These are phyloP conservation scores for Suhomyces sp. DNA, from an alignment of 805 yeast genomes.

Conservation along the genomic window DNA sequence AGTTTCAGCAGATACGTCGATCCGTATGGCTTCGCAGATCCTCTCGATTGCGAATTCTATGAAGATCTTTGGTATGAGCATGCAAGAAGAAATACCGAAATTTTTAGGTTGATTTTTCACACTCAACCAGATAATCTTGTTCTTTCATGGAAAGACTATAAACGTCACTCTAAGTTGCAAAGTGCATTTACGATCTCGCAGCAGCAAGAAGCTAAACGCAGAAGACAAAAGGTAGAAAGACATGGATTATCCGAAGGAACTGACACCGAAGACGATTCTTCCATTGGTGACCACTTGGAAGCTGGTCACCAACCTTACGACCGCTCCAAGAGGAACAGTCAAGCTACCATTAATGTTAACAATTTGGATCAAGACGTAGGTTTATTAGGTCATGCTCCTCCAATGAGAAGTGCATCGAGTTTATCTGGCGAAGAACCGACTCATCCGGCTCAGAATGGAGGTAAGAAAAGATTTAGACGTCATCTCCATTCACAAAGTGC, in stretches of 20 bases:
- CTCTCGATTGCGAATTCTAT: conserved; percentile 74
- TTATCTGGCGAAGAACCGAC: conserved; percentile 3
- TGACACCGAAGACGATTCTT: conserved; percentile 5
- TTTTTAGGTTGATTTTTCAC: conserved; percentile 83
- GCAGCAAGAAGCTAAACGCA: conserved; percentile 30
- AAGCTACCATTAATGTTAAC: conserved; percentile 26
- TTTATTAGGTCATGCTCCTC: conserved; percentile 35
- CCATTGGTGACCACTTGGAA: neutral
- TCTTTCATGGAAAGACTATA: conserved; percentile 86
- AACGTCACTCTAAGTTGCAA: conserved; percentile 58
- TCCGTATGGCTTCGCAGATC: conserved; percentile 88
- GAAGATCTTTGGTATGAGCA: conserved; percentile 82
- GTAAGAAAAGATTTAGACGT: conserved; percentile 8
- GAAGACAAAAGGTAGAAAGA: conserved; percentile 18
- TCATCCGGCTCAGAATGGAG: neutral
- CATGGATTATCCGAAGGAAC: conserved; percentile 13
- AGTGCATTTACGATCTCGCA: conserved; percentile 52
- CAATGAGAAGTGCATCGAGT: conserved; percentile 6
- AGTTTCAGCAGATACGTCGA: conserved; percentile 57
- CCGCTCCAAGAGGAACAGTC: conserved; percentile 11
- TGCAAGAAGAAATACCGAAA: conserved; percentile 78
- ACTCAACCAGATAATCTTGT: conserved; percentile 94
- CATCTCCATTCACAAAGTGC: conserved; percentile 1
- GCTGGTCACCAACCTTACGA: neutral
- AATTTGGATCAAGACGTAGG: conserved; percentile 33